Base-by-base conservation (phyloP, 1,139 yeast genomes). In the Geotrichum carabidarum region DNA sequence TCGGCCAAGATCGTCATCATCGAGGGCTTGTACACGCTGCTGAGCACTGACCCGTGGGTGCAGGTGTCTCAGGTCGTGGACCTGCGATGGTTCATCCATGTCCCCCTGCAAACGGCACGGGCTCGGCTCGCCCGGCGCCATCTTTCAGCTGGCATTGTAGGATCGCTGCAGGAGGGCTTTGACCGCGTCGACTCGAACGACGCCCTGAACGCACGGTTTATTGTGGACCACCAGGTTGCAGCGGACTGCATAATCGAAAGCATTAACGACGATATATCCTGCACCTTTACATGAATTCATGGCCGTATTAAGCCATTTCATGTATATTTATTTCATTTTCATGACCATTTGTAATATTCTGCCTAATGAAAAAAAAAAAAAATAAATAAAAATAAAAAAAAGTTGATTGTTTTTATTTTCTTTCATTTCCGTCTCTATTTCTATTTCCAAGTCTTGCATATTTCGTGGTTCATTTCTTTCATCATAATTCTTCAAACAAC, bases 41-140 rank as follows among this genome's bases (percentile, higher is more conserved):
- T 72, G 35, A 56, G 71, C 47, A 74, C 74, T 9, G 53, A 50
- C 11, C 74, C 74, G 1, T 74, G 77, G 77, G 49, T 47, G 52
- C 59, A 60, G 38, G 66, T 74, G 18, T 58, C 64, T 4, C 44
- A 50, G 6, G 59, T 60, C n/a, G 70, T 70, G 40, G 71, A 71
- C 51, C 75, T 71, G 27, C 62, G 66, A 12, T 71, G 75, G 74
- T 64, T 67, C 49, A 65, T 73, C 14, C 67, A 73, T 7, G 78
- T 80, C 1, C 78, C 77, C n/a, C 70, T 72, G 11, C 69, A 65
- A 0, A 61, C 72, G 2, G 82, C 83, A 5, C 71, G 82, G 44
- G 67, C 72, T 6, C 70, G 97, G 56, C 82, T 89, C 0, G 85
- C 89, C 0, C 70, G 71, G 49, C 74, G 98, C 54, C 98, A 91